Percentiles rank a stretch among this genome's conserved stretches.
These are phyloP conservation scores for Bipolaris zeicola DNA, from an alignment of 2,329 filamentous ascomycete species.

Conservation along the genomic window DNA sequence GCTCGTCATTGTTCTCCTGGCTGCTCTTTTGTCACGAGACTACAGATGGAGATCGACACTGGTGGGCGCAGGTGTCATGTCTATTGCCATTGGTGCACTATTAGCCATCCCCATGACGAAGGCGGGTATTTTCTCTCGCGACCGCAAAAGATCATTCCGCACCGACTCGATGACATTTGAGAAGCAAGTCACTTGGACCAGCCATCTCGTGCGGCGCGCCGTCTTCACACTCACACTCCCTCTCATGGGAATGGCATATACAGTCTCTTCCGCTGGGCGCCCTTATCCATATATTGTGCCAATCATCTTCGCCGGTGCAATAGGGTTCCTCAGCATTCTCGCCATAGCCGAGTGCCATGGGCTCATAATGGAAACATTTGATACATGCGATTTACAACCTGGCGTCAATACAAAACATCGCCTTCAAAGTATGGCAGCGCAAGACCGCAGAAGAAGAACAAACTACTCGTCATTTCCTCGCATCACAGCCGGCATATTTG, in stretches of 20 bases:
- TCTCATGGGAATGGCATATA: conserved; percentile 69
- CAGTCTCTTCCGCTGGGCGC: conserved; percentile 67
- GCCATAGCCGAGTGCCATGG: conserved; percentile 78
- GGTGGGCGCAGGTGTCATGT: conserved; percentile 70
- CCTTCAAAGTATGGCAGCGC: conserved; percentile 52
- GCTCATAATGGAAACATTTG: conserved; percentile 79
- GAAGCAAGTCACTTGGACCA: conserved; percentile 69
- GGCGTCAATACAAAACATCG: conserved; percentile 65
- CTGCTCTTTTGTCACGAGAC: conserved; percentile 70
- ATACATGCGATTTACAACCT: conserved; percentile 78
- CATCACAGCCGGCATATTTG: conserved; percentile 72
- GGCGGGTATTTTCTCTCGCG: conserved; percentile 70
- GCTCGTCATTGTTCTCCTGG: conserved; percentile 71
- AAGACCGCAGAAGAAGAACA: conserved; percentile 58
- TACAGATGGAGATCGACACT: conserved; percentile 68
- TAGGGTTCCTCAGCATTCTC: conserved; percentile 74
- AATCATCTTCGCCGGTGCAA: conserved; percentile 66
- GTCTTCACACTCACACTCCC: conserved; percentile 72
- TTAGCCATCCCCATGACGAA: conserved; percentile 76
- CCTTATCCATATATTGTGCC: conserved; percentile 65
- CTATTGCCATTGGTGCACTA: conserved; percentile 70
- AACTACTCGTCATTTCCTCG: conserved; percentile 80
- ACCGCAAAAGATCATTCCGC: conserved; percentile 62
- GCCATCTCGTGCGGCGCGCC: conserved; percentile 70
- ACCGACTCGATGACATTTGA: conserved; percentile 72